These are phyloP conservation scores for Peronospora farinosa DNA, from an alignment of 352 stramenopile species.

Conservation along the genomic window DNA sequence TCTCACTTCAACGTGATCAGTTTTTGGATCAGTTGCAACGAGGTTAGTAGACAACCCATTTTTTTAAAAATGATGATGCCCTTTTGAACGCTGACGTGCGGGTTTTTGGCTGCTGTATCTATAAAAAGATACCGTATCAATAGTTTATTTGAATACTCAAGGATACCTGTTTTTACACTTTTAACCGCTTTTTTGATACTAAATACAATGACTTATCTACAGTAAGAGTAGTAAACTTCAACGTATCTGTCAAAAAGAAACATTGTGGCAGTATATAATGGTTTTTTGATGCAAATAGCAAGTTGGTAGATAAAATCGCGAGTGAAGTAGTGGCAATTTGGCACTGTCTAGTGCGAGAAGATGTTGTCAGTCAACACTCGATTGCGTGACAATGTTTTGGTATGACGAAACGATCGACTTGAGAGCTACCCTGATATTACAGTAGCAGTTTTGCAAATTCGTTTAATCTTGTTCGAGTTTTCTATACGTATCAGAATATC, in stretches of 20 bases:
- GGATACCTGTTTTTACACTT: too few species aligned
- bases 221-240: too few species aligned
- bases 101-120: too few species aligned
- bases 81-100: too few species aligned
- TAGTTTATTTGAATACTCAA: too few species aligned
- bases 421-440: too few species aligned
- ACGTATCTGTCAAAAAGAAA: too few species aligned
- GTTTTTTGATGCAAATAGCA: slow-evolving; percentile 23
- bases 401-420: slow-evolving; percentile 41
- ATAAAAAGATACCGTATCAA: too few species aligned
- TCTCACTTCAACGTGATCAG: slow-evolving; percentile 9
- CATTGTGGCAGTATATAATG: slow-evolving; percentile 37
- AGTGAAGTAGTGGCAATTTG: slow-evolving; percentile 55
- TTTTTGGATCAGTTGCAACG: slow-evolving; percentile 8
- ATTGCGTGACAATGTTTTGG: slow-evolving; percentile 36
- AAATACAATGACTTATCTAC: too few species aligned
- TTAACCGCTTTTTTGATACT: too few species aligned
- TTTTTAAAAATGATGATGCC: too few species aligned
- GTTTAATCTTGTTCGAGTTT: slow-evolving; percentile 34
- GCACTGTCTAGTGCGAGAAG: slow-evolving; percentile 23
- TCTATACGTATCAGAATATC: slow-evolving; percentile 18
- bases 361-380: slow-evolving; percentile 23
- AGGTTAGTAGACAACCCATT: neutral
- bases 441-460: slow-evolving; percentile 40
- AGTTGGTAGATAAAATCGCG: slow-evolving; percentile 39